Evolutionary conservation across 345 rosid species (phyloP), one percentile per base, ranked within the genome.

Genomic region (Moringa oleifera): DNA sequence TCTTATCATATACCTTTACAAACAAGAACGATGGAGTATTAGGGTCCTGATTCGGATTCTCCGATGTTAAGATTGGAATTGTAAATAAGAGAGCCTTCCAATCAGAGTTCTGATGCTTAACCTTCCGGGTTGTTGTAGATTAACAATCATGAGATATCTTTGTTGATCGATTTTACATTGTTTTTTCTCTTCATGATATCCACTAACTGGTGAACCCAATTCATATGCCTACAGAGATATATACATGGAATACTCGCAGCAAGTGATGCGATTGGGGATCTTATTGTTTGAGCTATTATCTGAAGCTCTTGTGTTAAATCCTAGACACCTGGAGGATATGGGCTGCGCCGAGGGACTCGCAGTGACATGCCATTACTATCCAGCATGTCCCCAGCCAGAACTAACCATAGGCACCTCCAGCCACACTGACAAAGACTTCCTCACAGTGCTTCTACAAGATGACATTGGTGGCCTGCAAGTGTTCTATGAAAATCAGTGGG

Each of bases 381-480:
- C 86, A 0, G 61, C 78, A 0, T 87, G 90, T 50, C 94, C 86
- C 0, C 79, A 74, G 53, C 90, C 90, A 0, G 77, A 81, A 36
- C 71, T 77, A 23, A 75, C 90, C 17, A 6, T 82, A 49, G 90
- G 90, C 33, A 52, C 75, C 41, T 67, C 63, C 62, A 69, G 69
- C 54, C 90, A 80, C 54, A 46, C 86, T 0, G 90, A 82, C 70
- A 66, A 55, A 10, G 73, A 73, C 45, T 87, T 84, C 71, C 73
- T 87, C 37, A 77, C 86, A 0, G 60, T 87, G 56, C 85, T 87
- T 63, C 71, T 84, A 7, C 89, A 86, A 66, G 87, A 83, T 69
- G 70, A 80, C 2, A 67, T 86, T 0, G 89, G 89, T 36, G 87
- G 89, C 2, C 89, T 86, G 61, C 89, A 86, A 41, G 79, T 81